Base-by-base conservation (phyloP, 495 filamentous ascomycete species). In the Neurospora hispaniola region DNA sequence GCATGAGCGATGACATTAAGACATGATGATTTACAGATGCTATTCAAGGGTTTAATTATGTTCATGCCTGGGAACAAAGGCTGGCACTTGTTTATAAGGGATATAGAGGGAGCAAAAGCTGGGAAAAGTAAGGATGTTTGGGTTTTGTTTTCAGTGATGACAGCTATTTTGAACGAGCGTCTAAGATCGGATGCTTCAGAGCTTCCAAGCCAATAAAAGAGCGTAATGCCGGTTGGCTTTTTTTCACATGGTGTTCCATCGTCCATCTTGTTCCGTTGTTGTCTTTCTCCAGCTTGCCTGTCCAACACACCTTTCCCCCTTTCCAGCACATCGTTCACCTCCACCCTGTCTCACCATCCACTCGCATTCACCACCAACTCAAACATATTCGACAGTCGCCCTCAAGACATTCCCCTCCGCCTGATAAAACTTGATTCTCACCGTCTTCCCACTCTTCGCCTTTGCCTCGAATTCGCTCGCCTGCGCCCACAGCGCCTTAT, bases 321-420 rank as follows among this genome's bases (percentile, higher is more conserved):
- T 14, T 3, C 1, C 23, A 6, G 27, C n/a, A 54, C 0, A 10
- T n/a, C n/a, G n/a, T 48, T 4, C n/a, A 54, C 11, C 48, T 0
- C 11, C 23, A 16, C 48, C 48, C 48, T 31, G 5, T 59, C 48
- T 59, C 48, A 31, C 23, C 23, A 16, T 12, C 12, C 23, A 62
- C 54, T 62, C 23, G 12, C 1, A 20, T n/a, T 48, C 44, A 3
- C n/a, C 23, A 20, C 12, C n/a, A 20, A 48, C 48, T 27, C 23
- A 59, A 59, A 59, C 20, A 66, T 66, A 66, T 14, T 66, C 54
- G 10, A 66, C 27, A 14, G 54, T 71, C 9, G 41, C 72, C 69
- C 72, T 72, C 69, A 73, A 71, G 11, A 38, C 40, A 71, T 46
- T 78, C 71, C 66, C 72, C 0, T 73, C 72, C 16, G 14, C 43